These are phyloP conservation scores for Rhazya stricta DNA, from an alignment of 257 asterid species.

Conservation along the genomic window DNA sequence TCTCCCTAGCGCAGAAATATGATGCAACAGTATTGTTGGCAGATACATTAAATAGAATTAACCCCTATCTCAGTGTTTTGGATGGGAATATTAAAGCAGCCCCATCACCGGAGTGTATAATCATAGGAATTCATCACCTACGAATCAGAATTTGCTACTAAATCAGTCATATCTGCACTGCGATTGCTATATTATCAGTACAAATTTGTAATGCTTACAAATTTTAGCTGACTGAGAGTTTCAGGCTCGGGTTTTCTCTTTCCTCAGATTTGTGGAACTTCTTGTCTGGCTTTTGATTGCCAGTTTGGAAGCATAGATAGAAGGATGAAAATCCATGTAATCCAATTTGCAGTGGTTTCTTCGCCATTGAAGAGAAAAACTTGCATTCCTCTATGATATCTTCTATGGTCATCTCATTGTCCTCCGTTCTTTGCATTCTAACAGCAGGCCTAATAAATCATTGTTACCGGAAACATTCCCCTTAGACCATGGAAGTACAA, in stretches of 20 bases:
- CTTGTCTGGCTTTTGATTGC: not conserved
- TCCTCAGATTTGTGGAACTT: too few relatives aligned
- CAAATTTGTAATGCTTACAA: too few relatives aligned
- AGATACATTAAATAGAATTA: constrained; percentile 2
- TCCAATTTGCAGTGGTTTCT: not conserved
- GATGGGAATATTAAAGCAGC: not conserved
- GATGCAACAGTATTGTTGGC: constrained; percentile 12
- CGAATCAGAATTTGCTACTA: not conserved
- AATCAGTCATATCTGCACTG: not conserved
- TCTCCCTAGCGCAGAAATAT: constrained; percentile 10
- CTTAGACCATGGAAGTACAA: constrained; percentile 26
- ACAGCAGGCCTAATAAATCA: too few relatives aligned
- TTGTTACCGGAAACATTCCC: too few relatives aligned
- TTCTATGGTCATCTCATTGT: constrained; percentile 14
- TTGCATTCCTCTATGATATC: not conserved
- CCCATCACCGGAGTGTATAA: constrained; percentile 6
- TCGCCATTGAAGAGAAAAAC: not conserved
- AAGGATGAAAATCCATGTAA: not conserved
- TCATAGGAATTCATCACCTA: constrained; percentile 10
- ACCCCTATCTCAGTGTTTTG: not conserved
- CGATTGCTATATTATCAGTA: too few relatives aligned
- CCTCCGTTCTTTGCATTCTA: not conserved
- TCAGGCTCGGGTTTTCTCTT: too few relatives aligned
- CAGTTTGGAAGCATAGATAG: not conserved
- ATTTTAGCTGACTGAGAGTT: too few relatives aligned